Evolutionary conservation across 371 early-diverging fungal species (phyloP), one percentile per base, ranked within the genome.

Genomic region (Syncephalastrum sp.): DNA sequence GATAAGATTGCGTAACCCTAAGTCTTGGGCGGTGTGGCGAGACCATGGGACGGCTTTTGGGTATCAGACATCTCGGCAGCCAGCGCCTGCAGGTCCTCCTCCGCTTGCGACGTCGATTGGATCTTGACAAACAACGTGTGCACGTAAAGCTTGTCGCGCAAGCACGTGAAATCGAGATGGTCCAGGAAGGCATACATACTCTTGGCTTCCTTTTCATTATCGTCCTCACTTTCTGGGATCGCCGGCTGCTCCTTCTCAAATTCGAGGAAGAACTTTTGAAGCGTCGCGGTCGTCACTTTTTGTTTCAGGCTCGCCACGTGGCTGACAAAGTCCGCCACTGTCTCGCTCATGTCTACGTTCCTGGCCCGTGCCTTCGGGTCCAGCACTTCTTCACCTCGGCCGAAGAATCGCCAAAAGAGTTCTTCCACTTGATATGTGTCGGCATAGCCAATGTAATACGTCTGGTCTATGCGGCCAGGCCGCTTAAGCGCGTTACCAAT

Each of bases 401-500:
- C 68, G 57, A 72, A 68, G 50, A 82, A 79, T 33, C 77, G 70
- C 63, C 73, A 66, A 63, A 79, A 79, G 68, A 77, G 70, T n/a
- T 72, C 68, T 45, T 77, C 63, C 19, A 88, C 82, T 74, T 96
- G 93, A 47, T 76, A 62, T 14, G 70, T 61, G 6, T 85, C 84
- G 0, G 89, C 91, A 51, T 90, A 82, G 42, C 88, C 95, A 56
- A 99, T 75, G 47, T 83, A 77, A n/a, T 86, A 79, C 58, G 90
- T 87, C 48, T 90, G 66, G 60, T 99, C 99, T 12, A 98, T 90
- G 21, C 99, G 86, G 0, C 99, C 99, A 2, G 98, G 98, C 16
- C 99, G 87, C 50, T 96, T 87, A 47, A 99, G 72, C 8, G 99
- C 99, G 4, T 92, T 89, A 62, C 96, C 97, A 23, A 99, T 82